These are phyloP conservation scores for Coniochaeta hoffmannii DNA, from an alignment of 2,329 filamentous ascomycete species.

Conservation along the genomic window DNA sequence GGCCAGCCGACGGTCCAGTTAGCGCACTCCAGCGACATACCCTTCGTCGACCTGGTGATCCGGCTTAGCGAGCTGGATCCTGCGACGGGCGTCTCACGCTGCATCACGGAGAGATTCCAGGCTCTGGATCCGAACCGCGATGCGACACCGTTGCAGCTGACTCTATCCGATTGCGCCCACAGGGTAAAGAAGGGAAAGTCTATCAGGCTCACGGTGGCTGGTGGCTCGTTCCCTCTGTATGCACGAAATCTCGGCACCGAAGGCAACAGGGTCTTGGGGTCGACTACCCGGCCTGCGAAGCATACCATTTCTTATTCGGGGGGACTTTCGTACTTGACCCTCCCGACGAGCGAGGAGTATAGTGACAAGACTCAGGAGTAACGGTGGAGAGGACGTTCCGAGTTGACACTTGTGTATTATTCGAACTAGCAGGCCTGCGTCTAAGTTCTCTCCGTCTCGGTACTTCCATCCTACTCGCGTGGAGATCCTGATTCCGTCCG, in stretches of 20 bases:
- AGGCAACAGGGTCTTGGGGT: background rate
- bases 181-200: background rate
- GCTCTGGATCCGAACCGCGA: constrained; percentile 2
- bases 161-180: background rate
- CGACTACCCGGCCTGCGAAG: background rate
- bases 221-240: background rate
- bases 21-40: constrained; percentile 4
- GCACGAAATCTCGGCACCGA: background rate
- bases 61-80: constrained; percentile 5
- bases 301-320: background rate
- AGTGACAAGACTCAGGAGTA: no score
- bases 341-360: background rate
- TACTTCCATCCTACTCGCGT: no score
- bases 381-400: no score
- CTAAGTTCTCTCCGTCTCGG: no score
- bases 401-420: no score
- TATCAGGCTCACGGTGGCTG: background rate
- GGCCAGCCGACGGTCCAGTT: constrained; percentile 3
- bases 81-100: background rate
- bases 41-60: constrained; percentile 5
- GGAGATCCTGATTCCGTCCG: no score
- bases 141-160: background rate
- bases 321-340: background rate
- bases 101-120: constrained; percentile 3
- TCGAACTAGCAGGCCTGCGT: no score